Percentiles rank a stretch among this genome's conserved stretches.
Evolutionary conservation across 2,329 filamentous ascomycete species (phyloP).

Genomic region (Fusarium acutatum): DNA sequence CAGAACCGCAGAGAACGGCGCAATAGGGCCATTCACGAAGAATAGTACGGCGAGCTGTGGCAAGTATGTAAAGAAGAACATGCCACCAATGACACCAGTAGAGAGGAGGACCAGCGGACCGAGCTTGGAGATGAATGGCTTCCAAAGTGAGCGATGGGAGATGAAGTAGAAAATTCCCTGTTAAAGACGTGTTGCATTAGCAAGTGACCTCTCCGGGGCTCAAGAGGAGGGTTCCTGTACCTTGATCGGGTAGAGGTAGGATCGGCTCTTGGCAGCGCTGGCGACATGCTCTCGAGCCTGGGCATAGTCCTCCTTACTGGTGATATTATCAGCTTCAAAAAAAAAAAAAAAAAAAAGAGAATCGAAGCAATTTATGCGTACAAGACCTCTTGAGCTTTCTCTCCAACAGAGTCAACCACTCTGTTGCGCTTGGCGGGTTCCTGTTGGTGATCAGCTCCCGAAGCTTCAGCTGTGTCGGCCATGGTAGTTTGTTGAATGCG

Average conservation of each 20-base stretch:
- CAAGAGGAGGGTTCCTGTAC: slow-evolving; percentile 43
- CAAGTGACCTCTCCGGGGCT: not conserved
- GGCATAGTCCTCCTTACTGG: slow-evolving; percentile 74
- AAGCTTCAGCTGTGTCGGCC: slow-evolving; percentile 38
- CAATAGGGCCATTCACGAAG: slow-evolving; percentile 85
- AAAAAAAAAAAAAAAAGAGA: not conserved
- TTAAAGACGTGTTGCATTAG: slow-evolving; percentile 10
- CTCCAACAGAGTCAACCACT: slow-evolving; percentile 51
- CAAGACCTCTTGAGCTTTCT: slow-evolving; percentile 61
- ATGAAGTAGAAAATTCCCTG: slow-evolving; percentile 69
- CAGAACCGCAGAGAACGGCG: slow-evolving; percentile 75
- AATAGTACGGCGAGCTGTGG: slow-evolving; percentile 85
- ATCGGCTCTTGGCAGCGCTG: slow-evolving; percentile 76
- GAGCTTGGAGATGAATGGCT: slow-evolving; percentile 64
- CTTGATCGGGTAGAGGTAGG: slow-evolving; percentile 88
- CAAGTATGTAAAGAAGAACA: slow-evolving; percentile 89
- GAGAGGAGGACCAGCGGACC: slow-evolving; percentile 74
- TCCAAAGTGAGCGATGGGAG: slow-evolving; percentile 65
- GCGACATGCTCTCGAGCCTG: slow-evolving; percentile 70
- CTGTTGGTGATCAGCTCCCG: slow-evolving; percentile 30
- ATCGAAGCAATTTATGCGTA: slow-evolving; percentile 37
- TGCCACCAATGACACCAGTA: slow-evolving; percentile 74
- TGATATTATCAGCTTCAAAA: slow-evolving; percentile 5
- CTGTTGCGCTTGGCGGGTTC: slow-evolving; percentile 40
- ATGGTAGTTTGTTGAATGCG: slow-evolving; percentile 18